Evolutionary conservation across 805 yeast genomes (phyloP), one percentile per base, ranked within the genome.

Genomic region (Kazachstania africana): DNA sequence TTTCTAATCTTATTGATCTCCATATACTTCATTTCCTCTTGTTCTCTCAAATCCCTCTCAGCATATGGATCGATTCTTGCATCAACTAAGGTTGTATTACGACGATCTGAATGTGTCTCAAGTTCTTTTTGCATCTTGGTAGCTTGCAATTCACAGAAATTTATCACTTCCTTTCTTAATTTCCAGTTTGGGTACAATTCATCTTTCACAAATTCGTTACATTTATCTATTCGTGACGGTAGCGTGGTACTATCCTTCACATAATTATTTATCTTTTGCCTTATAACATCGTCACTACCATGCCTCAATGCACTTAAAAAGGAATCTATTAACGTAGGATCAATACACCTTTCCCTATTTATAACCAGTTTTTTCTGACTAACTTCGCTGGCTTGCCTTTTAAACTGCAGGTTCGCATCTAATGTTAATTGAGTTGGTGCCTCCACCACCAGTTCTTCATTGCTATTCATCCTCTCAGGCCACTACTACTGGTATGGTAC

Each of bases 21-120:
- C 2, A 16, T 29, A 27, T 50, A 57, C 26, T 51, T 52, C 4
- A 40, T 35, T 12, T 56, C 56, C 12, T 51, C 47, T 13, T 48
- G 46, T 6, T 53, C 53, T 15, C 50, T 38, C 5, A 51, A 25
- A 27, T 66, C 68, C 31, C 63, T 57, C 8, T 59, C 53, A 3
- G 68, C 69, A 40, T 72, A 72, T 1, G 78, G 76, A 42, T 72
- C 75, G 4, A 66, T 40, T 18, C 70, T 48, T 4, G 53, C 44
- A 19, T 54, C 52, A 26, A 50, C 39, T 38, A 38, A 36, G 13
- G 34, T 25, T 19, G 12, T 39, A 44, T 31, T 18, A 36, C 35
- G 35, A 4, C 14, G 4, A 8, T 39, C 39, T 28, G 37, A 32
- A 25, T 49, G 39, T 1, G 40, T 36, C 13, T 57, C 54, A 3